These are phyloP conservation scores for Mortierella alpina DNA, from an alignment of 192 early-diverging fungal genomes.

Conservation along the genomic window DNA sequence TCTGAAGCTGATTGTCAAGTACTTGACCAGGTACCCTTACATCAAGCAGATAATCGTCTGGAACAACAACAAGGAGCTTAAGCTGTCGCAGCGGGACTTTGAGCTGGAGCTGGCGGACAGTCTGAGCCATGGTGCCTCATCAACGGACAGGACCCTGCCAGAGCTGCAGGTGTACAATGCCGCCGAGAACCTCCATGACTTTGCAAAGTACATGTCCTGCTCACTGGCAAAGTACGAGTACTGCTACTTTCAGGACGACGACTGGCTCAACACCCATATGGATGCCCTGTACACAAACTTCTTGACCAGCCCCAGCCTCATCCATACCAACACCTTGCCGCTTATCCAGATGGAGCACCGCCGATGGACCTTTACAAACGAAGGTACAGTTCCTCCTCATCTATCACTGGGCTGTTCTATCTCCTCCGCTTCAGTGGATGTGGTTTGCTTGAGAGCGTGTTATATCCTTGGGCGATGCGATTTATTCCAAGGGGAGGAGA, in stretches of 20 bases:
- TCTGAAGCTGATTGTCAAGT: slow-evolving; percentile 56
- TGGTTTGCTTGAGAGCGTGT: too few relatives aligned
- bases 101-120: slow-evolving; percentile 9
- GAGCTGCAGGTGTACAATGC: slow-evolving; percentile 59
- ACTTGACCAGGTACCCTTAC: slow-evolving; percentile 62
- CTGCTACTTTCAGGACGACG: slow-evolving; percentile 72
- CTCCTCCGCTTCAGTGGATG: too few relatives aligned
- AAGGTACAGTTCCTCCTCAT: slow-evolving; percentile 39
- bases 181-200: slow-evolving; percentile 61
- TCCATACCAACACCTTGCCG: slow-evolving; percentile 65
- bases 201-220: slow-evolving; percentile 66
- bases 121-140: background rate
- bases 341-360: slow-evolving; percentile 61
- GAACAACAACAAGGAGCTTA: slow-evolving; percentile 57
- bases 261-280: slow-evolving; percentile 64
- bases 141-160: background rate
- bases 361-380: slow-evolving; percentile 65
- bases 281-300: slow-evolving; percentile 70
- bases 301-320: slow-evolving; percentile 59
- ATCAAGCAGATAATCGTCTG: slow-evolving; percentile 66
- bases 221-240: slow-evolving; percentile 60
- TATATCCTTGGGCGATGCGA: too few relatives aligned
- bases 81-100: slow-evolving; percentile 40
- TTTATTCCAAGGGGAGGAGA: too few relatives aligned
- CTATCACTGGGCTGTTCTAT: too few relatives aligned